Conservation (phyloP, 257 asterid species). For the Nicotiana noctiflora region DNA sequence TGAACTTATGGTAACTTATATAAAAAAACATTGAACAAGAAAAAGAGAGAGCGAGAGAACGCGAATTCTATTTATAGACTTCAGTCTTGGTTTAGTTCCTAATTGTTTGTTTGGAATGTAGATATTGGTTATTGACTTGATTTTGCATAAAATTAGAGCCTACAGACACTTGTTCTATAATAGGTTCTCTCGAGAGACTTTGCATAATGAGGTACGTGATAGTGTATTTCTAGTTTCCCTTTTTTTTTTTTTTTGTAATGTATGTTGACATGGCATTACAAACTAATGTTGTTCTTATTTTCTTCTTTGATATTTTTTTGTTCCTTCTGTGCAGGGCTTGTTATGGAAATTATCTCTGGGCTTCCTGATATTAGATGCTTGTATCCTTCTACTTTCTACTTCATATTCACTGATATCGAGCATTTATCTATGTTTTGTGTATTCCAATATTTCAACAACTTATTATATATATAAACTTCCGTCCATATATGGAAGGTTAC, state of each 20-base stretch:
- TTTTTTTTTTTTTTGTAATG: background rate
- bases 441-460: background rate
- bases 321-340: slow-evolving; percentile 41
- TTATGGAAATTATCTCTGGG: slow-evolving; percentile 48
- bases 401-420: background rate
- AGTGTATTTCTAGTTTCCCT: background rate
- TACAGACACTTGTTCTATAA: slow-evolving; percentile 80
- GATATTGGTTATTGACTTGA: slow-evolving; percentile 80
- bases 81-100: background rate
- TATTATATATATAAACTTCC: background rate
- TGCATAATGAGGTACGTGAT: slow-evolving; percentile 41
- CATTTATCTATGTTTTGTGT: background rate
- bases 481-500: background rate
- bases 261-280: background rate
- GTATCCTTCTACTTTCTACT: slow-evolving; percentile 44
- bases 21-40: background rate
- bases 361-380: slow-evolving; percentile 54
- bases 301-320: background rate
- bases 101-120: slow-evolving; percentile 11
- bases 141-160: slow-evolving; percentile 82
- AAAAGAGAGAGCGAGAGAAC: background rate
- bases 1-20: slow-evolving; percentile 65
- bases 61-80: background rate
- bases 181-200: slow-evolving; percentile 32
- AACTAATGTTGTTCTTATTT: background rate